Base-by-base conservation (phyloP, 495 filamentous ascomycete species). In the Friedmanniomyces simplex region DNA sequence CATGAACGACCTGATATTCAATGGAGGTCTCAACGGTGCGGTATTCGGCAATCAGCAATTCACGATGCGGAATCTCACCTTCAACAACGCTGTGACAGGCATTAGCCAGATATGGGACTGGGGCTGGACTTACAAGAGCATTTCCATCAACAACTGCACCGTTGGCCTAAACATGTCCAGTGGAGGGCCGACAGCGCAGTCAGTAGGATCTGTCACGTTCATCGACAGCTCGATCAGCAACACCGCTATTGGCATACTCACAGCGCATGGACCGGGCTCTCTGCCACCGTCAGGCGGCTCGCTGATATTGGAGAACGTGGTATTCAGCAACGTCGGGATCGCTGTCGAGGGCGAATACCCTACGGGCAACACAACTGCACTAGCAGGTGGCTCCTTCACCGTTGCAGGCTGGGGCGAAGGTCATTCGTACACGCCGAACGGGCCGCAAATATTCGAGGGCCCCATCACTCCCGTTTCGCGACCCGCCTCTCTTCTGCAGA, bases 1-100 rank as follows among this genome's bases (percentile, higher is more conserved):
- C 59, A 71, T 89, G 67, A 69, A 65, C 37, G 78, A 82, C 57
- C 64, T 83, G 8, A 65, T 78, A 8, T 89, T 89, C 70, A 81
- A 82, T 53, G 88, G 88, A 53, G 88, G 88, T 16, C 70, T 75
- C 0, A 75, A 79, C 37, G 88, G 81, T 36, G 75, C 78, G 20
- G 76, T 76, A 37, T 64, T 89, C 55, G 87, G 87, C 16, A 89
- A 87, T 62, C 87, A 91, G 70, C 88, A 91, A 67, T 93, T 84
- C 56, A 90, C 87, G 0, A 86, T 85, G 75, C 77, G 84, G 26
- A 88, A 89, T 66, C 34, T 93, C 20, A 76, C 70, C 14, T 86
- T 91, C 67, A 75, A 76, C 61, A 76, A 84, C 37, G 73, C 80
- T 11, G 79, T 78, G 3, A 83, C 81, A 28, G 77, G 77, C 39